Conservation (phyloP, 352 stramenopile species). For the Pythium oligandrum region DNA sequence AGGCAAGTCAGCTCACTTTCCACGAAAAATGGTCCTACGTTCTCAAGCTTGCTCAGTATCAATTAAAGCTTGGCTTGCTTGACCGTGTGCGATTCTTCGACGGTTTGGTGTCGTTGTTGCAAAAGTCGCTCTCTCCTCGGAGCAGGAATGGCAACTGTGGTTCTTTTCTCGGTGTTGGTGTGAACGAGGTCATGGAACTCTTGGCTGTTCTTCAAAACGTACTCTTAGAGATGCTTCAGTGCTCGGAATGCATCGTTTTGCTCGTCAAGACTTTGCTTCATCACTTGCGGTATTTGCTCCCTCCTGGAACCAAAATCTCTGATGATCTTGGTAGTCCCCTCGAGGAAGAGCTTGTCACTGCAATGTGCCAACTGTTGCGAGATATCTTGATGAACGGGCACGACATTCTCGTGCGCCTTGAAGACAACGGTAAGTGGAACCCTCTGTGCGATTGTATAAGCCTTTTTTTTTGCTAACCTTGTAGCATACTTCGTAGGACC, state of each 20-base stretch:
- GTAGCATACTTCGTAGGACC: conserved; percentile 26
- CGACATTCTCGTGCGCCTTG: conserved; percentile 72
- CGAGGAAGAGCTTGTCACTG: conserved; percentile 64
- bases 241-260: conserved; percentile 43
- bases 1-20: conserved; percentile 30
- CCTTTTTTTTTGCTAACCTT: conserved; percentile 4
- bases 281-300: conserved; percentile 73
- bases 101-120: conserved; percentile 65
- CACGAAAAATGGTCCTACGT: conserved; percentile 83
- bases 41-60: conserved; percentile 76
- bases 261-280: conserved; percentile 78
- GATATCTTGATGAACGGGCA: conserved; percentile 61
- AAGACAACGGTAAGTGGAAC: conserved; percentile 63
- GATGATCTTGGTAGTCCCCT: conserved; percentile 33
- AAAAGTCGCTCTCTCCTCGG: conserved; percentile 71
- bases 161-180: conserved; percentile 45
- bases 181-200: conserved; percentile 78
- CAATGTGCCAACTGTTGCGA: conserved; percentile 71
- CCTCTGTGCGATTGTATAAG: conserved; percentile 2
- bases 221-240: conserved; percentile 62
- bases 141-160: conserved; percentile 28
- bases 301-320: conserved; percentile 38
- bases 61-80: conserved; percentile 74
- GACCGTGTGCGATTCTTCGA: conserved; percentile 78
- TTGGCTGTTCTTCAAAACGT: conserved; percentile 67